Evolutionary conservation across 345 rosid genomes (phyloP).

Genomic region (thale cress (Arabidopsis thaliana)): TAIR10.1 NC_003076.8:3686001-3686500

Average conservation of each 20-base stretch:
- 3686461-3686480: conserved; percentile 71
- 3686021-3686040: conserved; percentile 76
- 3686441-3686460: conserved; percentile 80
- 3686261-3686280: conserved; percentile 98
- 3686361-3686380: background rate
- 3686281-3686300: conserved; percentile 86
- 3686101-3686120: background rate
- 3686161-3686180: conserved; percentile 99
- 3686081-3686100: background rate
- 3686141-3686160: conserved; percentile 21
- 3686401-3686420: conserved; percentile 17
- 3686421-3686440: conserved; percentile 85
- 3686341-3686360: background rate
- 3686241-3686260: conserved; percentile 98
- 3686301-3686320: conserved; percentile 90
- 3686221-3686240: conserved; percentile 88
- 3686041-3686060: conserved; percentile 90
- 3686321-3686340: conserved; percentile 57
- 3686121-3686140: conserved; percentile 17
- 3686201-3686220: conserved; percentile 77
- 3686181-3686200: conserved; percentile 80
- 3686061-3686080: conserved; percentile 54
- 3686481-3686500: conserved; percentile 77
- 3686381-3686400: background rate
- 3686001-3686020: conserved; percentile 90